Base-by-base conservation (phyloP, 2,329 filamentous ascomycete genomes). In the Penicillium sp. region DNA sequence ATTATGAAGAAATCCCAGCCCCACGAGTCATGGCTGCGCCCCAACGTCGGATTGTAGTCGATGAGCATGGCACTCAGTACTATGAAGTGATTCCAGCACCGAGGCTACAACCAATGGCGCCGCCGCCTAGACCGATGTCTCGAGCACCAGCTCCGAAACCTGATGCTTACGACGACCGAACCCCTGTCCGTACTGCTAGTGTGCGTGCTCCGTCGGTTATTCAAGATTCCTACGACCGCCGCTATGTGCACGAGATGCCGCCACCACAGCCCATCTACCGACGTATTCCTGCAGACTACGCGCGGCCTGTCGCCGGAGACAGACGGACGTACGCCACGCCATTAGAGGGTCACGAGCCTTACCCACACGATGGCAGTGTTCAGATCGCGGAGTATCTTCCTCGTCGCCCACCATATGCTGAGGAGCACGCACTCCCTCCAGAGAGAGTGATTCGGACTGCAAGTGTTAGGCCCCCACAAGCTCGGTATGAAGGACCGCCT, bases 41-140 rank as follows among this genome's bases (percentile, higher is more conserved):
- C 13, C 70, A 78, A 31, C 72, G 82, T 39, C 80, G 83, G 46
- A 84, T 95, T 48, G 75, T 94, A 21, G 74, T 94, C 39, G 90
- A 96, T 65, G 81, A 86, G 47, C 87, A 83, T 64, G 89, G 89
- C 27, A 86, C 87, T 60, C 81, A 87, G 60, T 96, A 90, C 45
- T n/a, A n/a, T n/a, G 78, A 80, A 48, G 72, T 74, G 28, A 65
- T 76, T 4, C 62, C 70, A 25, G 58, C 63, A 9, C 62, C 68
- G 11, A 54, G 59, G 37, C 35, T 62, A 39, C 60, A 56, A 51
- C 49, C 53, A 20, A 66, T 60, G 54, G 60, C 51, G 41, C 64
- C 53, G 13, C 63, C 53, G n/a, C 51, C 52, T 20, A 63, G 53
- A 23, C 62, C 65, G 27, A 39, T 63, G 11, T 54, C 64, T 13